Base-by-base conservation (phyloP, 1,284 basidiomycete genomes). In the Malassezia vespertilionis region DNA sequence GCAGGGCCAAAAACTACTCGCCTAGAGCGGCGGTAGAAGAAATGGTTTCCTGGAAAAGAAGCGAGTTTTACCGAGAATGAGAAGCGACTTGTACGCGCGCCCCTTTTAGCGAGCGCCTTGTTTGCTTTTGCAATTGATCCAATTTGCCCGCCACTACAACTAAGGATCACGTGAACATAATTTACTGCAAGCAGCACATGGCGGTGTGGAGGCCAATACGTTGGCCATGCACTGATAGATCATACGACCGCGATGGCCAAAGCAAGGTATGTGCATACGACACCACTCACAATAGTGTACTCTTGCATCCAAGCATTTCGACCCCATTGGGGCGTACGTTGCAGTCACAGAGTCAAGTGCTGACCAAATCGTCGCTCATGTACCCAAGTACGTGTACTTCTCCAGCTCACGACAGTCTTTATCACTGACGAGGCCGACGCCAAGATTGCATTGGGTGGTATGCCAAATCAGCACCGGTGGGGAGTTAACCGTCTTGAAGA, bases 401-500 rank as follows among this genome's bases (percentile, higher is more conserved):
- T 14, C 4, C 24, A 17, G 6, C 31, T 22, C 17, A 35, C 27
- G 24, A 36, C 46, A 42, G 54, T 70, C 54, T 70, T 70, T 41
- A 61, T 70, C 40, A 63, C 63, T 6, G 65, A 70, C 35, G 62
- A 66, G 22, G 43, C 36, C 5, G 58, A 65, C 46, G 57, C 58
- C 6, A 49, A 54, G 6, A 49, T 58, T 0, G 43, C 52, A 7
- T 54, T 70, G 1, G 49, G 53, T 2, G 43, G 54, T 21, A 66
- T 70, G 65, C 67, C 67, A 4, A 62, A 62, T 30, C 67, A 70
- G 49, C 51, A 53, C 23, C 61, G 72, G 47, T 97, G 93, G 91
- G 91, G 93, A 15, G 75, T 97, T 27, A 86, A 97, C 74, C 81
- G 80, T 63, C 78, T 99, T n/a, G 80, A 87, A 57, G 81, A 72